Evolutionary conservation across 331 rosid species (phyloP), one percentile per base, ranked within the genome.

Genomic region (Quercus phellos): DNA sequence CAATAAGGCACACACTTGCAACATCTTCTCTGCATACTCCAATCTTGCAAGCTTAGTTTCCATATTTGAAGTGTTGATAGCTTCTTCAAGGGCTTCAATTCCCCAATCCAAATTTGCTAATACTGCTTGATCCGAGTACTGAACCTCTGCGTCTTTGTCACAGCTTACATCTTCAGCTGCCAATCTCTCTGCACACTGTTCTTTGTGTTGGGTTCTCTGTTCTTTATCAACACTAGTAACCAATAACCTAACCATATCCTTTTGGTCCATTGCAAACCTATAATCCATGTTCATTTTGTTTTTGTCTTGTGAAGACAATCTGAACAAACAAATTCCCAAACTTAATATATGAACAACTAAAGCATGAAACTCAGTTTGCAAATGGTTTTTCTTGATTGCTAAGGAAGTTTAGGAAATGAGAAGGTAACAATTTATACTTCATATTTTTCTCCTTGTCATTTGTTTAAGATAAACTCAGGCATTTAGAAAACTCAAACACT

Each of bases 41-140:
- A 94, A 84, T 7, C 97, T 81, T 0, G 98, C 97, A 72, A 88
- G 93, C 83, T 92, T 94, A 55, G 97, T 90, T 80, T 92, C 98
- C 88, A 85, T 81, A 50, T 92, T 92, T 14, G 86, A 94, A 16
- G 97, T 94, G 54, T 83, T 74, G 16, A 94, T 88, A 53, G 98
- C 95, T 87, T 94, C 98, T 84, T 92, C 97, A 55, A 94, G 92
- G 17, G 97, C 96, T 77, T 94, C 98, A 68, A 94, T 92, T 14
- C 95, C 98, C 98, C 98, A 90, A 75, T 92, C 98, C 70, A 94
- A 88, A 80, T 94, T 92, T 29, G 97, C 97, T 53, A 94, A 63
- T 10, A 94, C 97, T 38, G 97, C 97, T 78, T 94, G 98, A 84
- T 94, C 97, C n/a, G 98, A 87, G 82, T 94, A 94, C 29, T 87